Evolutionary conservation across 1,284 basidiomycete species (phyloP), one percentile per base, ranked within the genome.

Genomic region (Ustilago cynodontis): DNA sequence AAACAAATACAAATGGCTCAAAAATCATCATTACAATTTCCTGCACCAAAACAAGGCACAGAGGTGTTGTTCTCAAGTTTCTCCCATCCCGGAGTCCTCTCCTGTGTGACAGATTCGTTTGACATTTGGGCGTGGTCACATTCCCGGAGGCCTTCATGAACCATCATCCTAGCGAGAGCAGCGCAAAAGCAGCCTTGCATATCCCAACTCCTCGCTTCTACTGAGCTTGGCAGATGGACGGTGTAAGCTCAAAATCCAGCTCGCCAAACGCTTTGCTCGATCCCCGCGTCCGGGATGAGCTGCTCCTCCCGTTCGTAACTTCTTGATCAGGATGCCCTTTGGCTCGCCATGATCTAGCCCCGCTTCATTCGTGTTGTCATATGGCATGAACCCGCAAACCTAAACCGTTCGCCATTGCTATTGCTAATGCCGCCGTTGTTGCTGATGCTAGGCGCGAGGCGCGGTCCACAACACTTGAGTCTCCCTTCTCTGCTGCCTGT

Each of bases 311-410:
- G 16, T 45, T n/a, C n/a, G n/a, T 45, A n/a, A 11, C 31, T 33
- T 45, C 47, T 14, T 49, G 47, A 49, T 49, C 29, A 31, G n/a
- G 29, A 52, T 33, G 29, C 29, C n/a, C 29, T 33, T 33, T 3
- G 54, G 5, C 31, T 11, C 33, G 51, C 47, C 7, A 13, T 26
- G 29, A 41, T 39, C 45, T 45, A 50, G 58, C 51, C 51, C 60
- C 52, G 41, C 59, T 50, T 43, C 47, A 18, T 59, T 59, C 47
- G 61, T 69, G 60, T 51, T 69, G 67, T 69, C 61, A 69, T 69
- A 37, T 31, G 52, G 67, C 67, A 69, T 69, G 22, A 53, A 35
- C 9, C 14, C 4, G 26, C 4, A n/a, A 18, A 6, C 16, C 28
- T 56, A 22, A 1, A n/a, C n/a, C n/a, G n/a, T n/a, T 26, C 11